Percentiles rank a stretch among this genome's conserved stretches.
Conservation (phyloP, 73 alveolate species). For the Paramecium sonneborni region DNA sequence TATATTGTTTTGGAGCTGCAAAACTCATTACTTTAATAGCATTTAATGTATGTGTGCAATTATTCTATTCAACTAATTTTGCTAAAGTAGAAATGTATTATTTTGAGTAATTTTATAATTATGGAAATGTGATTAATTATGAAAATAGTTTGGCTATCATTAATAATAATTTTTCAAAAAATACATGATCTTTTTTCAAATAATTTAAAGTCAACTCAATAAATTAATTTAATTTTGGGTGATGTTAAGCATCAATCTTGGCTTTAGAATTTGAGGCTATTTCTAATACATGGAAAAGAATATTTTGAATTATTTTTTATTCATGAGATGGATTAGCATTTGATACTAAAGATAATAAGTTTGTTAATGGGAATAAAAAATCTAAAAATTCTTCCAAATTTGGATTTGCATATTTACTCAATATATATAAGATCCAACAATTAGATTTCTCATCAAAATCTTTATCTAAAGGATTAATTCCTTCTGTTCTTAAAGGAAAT, state of each 20-base stretch:
- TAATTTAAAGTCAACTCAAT: background rate
- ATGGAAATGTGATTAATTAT: background rate
- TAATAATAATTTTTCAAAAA: background rate
- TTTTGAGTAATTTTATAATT: background rate
- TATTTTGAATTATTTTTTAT: conserved; percentile 40
- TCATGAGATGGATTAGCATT: conserved; percentile 44
- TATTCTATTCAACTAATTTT: background rate
- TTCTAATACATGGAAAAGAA: conserved; percentile 41
- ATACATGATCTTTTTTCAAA: background rate
- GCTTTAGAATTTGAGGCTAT: conserved; percentile 38
- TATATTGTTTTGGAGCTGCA: conserved; percentile 2
- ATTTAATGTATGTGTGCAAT: background rate
- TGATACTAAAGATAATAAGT: background rate
- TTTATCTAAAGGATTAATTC: conserved; percentile 51
- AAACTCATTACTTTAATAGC: conserved; percentile 2
- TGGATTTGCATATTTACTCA: conserved; percentile 43
- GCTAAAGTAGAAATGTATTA: conserved; percentile 23
- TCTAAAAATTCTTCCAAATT: conserved; percentile 59
- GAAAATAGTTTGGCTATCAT: conserved; percentile 27
- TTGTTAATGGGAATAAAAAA: conserved; percentile 34
- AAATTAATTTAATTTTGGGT: conserved; percentile 24
- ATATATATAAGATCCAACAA: conserved; percentile 56
- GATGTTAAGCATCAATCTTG: background rate
- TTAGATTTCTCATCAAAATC: conserved; percentile 63
- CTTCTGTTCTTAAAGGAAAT: conserved; percentile 11